Conservation (phyloP, 2,329 filamentous ascomycete species). For the Colletotrichum trifolii region DNA sequence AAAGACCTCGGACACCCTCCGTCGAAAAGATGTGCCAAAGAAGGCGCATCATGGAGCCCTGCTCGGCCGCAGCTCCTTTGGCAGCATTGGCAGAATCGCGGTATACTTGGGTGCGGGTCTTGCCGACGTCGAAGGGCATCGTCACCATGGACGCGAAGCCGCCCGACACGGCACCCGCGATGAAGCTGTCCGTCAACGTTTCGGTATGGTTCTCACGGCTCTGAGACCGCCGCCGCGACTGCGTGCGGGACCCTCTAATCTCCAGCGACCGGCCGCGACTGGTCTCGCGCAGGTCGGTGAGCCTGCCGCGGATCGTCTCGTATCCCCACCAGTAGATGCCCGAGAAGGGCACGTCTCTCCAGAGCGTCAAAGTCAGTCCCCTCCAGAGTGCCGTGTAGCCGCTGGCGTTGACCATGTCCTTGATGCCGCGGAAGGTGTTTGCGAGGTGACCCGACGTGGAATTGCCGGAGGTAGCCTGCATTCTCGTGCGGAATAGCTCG, state of each 20-base stretch:
- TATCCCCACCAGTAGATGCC: constrained; percentile 99
- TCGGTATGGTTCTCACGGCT: constrained; percentile 76
- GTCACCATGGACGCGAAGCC: constrained; percentile 88
- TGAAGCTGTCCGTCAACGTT: constrained; percentile 89
- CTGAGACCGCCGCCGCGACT: constrained; percentile 65
- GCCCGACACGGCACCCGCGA: constrained; percentile 85
- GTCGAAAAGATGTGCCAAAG: constrained; percentile 91
- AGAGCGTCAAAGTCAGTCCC: constrained; percentile 88
- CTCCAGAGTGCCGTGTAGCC: constrained; percentile 91
- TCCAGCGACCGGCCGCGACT: constrained; percentile 55
- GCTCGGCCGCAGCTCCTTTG: constrained; percentile 69
- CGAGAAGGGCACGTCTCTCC: constrained; percentile 97
- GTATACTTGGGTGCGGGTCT: constrained; percentile 91
- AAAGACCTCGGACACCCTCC: constrained; percentile 84
- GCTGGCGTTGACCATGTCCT: constrained; percentile 80
- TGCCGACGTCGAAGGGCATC: constrained; percentile 96
- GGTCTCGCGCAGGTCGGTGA: constrained; percentile 76
- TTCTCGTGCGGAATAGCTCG: constrained; percentile 91
- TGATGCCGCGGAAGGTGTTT: constrained; percentile 80
- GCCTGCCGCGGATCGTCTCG: constrained; percentile 78
- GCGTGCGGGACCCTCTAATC: constrained; percentile 50
- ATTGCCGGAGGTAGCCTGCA: constrained; percentile 78
- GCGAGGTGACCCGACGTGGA: constrained; percentile 76
- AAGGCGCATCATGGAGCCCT: constrained; percentile 81
- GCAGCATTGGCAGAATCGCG: constrained; percentile 63